These are phyloP conservation scores for Pseudogymnoascus sp. DNA, from an alignment of 2,329 filamentous ascomycete genomes.

Conservation along the genomic window DNA sequence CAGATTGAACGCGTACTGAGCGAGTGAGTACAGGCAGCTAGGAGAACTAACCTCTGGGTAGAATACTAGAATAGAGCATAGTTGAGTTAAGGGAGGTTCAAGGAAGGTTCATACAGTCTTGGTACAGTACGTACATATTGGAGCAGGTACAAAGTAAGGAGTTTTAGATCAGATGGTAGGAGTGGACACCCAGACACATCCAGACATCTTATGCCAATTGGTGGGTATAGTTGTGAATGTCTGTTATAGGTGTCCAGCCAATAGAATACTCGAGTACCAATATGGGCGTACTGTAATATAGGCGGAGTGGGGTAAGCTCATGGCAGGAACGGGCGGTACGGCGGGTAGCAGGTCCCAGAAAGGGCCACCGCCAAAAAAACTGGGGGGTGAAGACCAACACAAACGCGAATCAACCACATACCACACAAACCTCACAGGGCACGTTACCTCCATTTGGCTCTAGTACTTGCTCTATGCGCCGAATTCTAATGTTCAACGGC, in stretches of 20 bases:
- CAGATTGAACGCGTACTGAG: neutral
- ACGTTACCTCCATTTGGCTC: neutral
- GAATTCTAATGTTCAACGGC: neutral
- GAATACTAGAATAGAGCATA: neutral
- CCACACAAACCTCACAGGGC: neutral
- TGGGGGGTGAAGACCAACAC: neutral
- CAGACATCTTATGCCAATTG: no score
- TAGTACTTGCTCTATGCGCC: neutral
- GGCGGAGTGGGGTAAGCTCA: slow-evolving; percentile 1
- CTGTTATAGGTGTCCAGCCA: neutral
- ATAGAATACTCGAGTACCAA: neutral
- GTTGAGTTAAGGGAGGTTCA: neutral
- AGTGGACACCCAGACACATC: neutral
- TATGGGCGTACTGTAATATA: neutral
- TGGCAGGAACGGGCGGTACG: slow-evolving; percentile 1
- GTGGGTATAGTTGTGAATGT: no score
- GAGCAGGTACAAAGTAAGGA: neutral
- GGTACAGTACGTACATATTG: neutral
- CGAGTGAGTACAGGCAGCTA: neutral
- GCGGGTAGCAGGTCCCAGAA: slow-evolving; percentile 4
- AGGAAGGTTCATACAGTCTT: no score
- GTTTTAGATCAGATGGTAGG: neutral
- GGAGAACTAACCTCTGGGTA: neutral
- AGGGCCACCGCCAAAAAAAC: neutral
- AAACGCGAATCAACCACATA: neutral